These are phyloP conservation scores for Physaria fendleri DNA, from an alignment of 345 rosid species.

Conservation along the genomic window DNA sequence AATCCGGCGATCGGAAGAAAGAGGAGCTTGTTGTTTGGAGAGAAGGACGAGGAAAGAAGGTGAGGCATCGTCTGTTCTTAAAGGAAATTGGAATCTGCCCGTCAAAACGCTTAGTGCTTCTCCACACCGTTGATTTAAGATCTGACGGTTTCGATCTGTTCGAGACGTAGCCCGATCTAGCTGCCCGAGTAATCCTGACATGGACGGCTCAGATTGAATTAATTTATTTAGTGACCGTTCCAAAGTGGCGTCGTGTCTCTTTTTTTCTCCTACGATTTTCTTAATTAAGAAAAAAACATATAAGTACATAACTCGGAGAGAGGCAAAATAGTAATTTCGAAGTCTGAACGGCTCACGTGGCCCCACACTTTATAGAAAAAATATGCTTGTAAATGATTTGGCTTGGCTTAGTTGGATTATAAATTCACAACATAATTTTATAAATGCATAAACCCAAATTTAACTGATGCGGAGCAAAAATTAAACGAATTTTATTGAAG, in stretches of 20 bases:
- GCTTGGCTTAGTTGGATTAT: no score
- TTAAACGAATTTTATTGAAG: no score
- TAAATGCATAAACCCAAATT: no score
- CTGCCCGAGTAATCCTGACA: conserved; percentile 21
- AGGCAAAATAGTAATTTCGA: conserved; percentile 4
- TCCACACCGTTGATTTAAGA: not conserved
- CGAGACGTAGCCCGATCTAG: not conserved
- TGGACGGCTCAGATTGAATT: conserved; percentile 19
- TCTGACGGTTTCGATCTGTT: conserved; percentile 14
- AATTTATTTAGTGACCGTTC: not conserved
- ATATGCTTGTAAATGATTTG: no score
- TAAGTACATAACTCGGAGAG: not conserved
- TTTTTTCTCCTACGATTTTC: not conserved
- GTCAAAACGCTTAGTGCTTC: not conserved
- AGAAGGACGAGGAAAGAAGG: conserved; percentile 20
- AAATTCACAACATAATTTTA: no score
- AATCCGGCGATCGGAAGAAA: conserved; percentile 1
- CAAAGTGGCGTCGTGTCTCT: no score
- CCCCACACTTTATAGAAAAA: no score
- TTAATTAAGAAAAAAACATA: not conserved
- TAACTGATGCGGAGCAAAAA: no score
- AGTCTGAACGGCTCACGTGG: conserved; percentile 12
- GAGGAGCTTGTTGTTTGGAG: not conserved
- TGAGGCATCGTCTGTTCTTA: conserved; percentile 23
- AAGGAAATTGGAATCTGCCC: conserved; percentile 27